These are phyloP conservation scores for Floccularia luteovirens DNA, from an alignment of 768 basidiomycete genomes.

Conservation along the genomic window DNA sequence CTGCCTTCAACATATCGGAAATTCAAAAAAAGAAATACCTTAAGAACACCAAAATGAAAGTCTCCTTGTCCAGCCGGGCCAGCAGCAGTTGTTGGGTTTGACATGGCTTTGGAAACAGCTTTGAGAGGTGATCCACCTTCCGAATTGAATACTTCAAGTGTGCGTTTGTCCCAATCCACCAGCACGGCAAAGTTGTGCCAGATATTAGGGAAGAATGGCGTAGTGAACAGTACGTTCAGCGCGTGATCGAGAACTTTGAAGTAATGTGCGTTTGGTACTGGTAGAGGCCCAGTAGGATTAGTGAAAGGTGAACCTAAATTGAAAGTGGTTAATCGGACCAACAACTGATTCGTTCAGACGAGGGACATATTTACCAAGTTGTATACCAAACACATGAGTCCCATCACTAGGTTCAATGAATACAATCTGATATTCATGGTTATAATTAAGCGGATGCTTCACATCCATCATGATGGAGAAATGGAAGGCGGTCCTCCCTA, in stretches of 20 bases:
- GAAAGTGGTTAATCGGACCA: background rate
- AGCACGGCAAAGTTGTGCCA: conserved; percentile 61
- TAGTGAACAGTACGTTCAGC: conserved; percentile 38
- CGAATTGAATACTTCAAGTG: conserved; percentile 47
- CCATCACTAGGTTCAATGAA: conserved; percentile 58
- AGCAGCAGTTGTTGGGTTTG: conserved; percentile 29
- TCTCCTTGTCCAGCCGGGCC: conserved; percentile 48
- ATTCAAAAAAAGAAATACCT: too few relatives aligned
- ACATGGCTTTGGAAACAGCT: conserved; percentile 31
- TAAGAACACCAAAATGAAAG: too few relatives aligned
- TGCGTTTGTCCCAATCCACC: conserved; percentile 46
- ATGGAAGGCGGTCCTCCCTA: conserved; percentile 41
- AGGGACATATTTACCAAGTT: conserved; percentile 34
- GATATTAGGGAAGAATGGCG: conserved; percentile 28
- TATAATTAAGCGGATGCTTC: background rate
- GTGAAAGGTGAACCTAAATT: conserved; percentile 48
- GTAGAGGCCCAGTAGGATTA: conserved; percentile 35
- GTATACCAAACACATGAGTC: conserved; percentile 51
- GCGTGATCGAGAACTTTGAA: conserved; percentile 54
- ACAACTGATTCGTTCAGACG: background rate
- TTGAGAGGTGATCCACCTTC: conserved; percentile 25
- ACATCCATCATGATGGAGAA: conserved; percentile 31
- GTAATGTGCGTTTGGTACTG: conserved; percentile 32
- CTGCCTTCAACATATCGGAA: background rate
- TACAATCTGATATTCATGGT: conserved; percentile 56